Base-by-base conservation (phyloP, 108 stramenopile species). In the Aureococcus anophagefferens region DNA sequence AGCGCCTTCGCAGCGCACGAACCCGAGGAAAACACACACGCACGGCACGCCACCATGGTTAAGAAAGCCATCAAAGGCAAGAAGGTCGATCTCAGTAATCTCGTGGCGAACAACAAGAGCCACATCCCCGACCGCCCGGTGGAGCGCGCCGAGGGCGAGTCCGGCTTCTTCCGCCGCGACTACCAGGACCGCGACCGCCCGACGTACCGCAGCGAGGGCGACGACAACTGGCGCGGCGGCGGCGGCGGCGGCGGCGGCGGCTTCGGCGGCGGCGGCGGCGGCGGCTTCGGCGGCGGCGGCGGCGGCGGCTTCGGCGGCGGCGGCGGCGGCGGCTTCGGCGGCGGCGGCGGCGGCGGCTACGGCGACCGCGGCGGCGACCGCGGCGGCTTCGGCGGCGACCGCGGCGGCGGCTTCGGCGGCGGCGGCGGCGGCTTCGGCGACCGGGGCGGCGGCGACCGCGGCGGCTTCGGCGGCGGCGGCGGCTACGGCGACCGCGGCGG, bases 231-330 rank as follows among this genome's bases (percentile, higher is more conserved):
- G 51, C 14, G 25, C 7, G 21, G 51, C 51, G 51, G 51, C 25
- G 51, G 51, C 51, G 51, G 51, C 21, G 51, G 51, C 51, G 51
- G 51, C 51, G 51, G 51, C 25, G 51, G 51, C 51, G 51, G 51
- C 51, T 59, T 59, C 51, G 51, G 51, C 21, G 51, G 51, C 51
- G 51, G 51, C 51, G 51, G 51, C 21, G 51, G 51, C 25, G 17
- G 25, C 51, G 51, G 51, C 3, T 3, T 3, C 17, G 51, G 51
- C 51, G 51, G 51, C 51, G 51, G 51, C 51, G 4, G 1, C 51
- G 51, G 51, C 51, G 51, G 51, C 51, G 51, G 51, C 14, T 3
- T 3, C 25, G 17, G 25, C 51, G 51, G 51, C 51, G 51, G 51
- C 51, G 14, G 14, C 25, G 51, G 51, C 51, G 51, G 51, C 51